These are phyloP conservation scores for Ascochyta lentis DNA, from an alignment of 2,329 filamentous ascomycete species.

Conservation along the genomic window DNA sequence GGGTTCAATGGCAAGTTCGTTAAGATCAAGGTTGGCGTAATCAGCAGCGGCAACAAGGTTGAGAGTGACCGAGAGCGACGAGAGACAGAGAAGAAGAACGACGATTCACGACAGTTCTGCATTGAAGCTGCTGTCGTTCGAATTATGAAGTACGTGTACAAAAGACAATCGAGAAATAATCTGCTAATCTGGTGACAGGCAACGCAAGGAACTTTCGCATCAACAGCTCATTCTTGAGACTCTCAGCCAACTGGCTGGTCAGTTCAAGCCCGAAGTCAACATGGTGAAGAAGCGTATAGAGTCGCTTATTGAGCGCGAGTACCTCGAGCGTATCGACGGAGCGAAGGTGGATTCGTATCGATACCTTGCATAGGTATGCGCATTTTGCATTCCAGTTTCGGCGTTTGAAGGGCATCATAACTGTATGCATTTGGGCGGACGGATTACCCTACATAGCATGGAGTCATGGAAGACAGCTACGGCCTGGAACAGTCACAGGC, in stretches of 20 bases:
- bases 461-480: conserved; percentile 8
- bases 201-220: conserved; percentile 75
- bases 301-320: conserved; percentile 77
- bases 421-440: conserved; percentile 12
- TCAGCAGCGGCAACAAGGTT: conserved; percentile 81
- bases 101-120: conserved; percentile 72
- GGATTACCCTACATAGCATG: conserved; percentile 16
- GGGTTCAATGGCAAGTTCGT: conserved; percentile 82
- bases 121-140: conserved; percentile 80
- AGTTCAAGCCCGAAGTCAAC: conserved; percentile 77
- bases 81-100: conserved; percentile 77
- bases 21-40: conserved; percentile 87
- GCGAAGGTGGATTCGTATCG: conserved; percentile 68
- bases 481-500: conserved; percentile 1
- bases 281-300: conserved; percentile 86
- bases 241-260: conserved; percentile 69
- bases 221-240: conserved; percentile 74
- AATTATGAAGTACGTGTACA: conserved; percentile 79
- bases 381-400: conserved; percentile 1
- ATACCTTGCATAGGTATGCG: conserved; percentile 67
- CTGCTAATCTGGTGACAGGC: conserved; percentile 56
- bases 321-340: conserved; percentile 77
- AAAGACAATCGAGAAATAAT: background rate
- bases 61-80: conserved; percentile 73
- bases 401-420: conserved; percentile 16